phyloP scores from a whole-genome alignment of 2,329 filamentous ascomycete genomes.

The Aspergillus carbonarius region DNA sequence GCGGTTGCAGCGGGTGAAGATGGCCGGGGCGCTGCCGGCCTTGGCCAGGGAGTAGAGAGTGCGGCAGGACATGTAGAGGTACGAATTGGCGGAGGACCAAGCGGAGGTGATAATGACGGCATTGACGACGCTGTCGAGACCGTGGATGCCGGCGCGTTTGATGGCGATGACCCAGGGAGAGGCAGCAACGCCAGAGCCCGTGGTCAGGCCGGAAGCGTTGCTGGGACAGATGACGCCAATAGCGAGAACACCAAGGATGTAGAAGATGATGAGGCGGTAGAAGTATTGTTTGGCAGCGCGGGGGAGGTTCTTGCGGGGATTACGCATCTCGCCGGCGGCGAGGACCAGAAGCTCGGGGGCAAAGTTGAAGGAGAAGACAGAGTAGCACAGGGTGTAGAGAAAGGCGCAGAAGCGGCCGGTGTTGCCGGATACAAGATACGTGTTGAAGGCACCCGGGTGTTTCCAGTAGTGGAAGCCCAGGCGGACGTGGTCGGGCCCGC shows the following conservation, averaged over 20 bases:
- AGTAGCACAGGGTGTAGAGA: conserved; percentile 70
- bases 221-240: conserved; percentile 70
- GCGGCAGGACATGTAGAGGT: conserved; percentile 64
- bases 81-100: conserved; percentile 66
- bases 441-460: conserved; percentile 64
- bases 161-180: conserved; percentile 68
- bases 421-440: conserved; percentile 59
- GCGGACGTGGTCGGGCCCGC: conserved; percentile 67
- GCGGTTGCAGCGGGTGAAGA: conserved; percentile 49
- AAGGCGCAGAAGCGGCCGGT: conserved; percentile 57
- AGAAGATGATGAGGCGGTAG: conserved; percentile 73
- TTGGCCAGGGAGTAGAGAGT: conserved; percentile 66
- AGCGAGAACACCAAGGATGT: conserved; percentile 68
- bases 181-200: conserved; percentile 38
- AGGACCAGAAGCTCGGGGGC: conserved; percentile 64
- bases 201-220: conserved; percentile 57
- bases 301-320: conserved; percentile 67
- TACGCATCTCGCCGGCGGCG: conserved; percentile 66
- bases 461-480: conserved; percentile 69
- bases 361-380: conserved; percentile 59
- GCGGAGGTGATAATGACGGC: conserved; percentile 67
- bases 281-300: conserved; percentile 74
- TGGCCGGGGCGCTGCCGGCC: conserved; percentile 60
- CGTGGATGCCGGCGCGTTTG: conserved; percentile 60
- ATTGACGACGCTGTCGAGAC: conserved; percentile 69